Percentiles rank a stretch among this genome's conserved stretches.
Conservation (phyloP, 2,329 filamentous ascomycete genomes). For the Colletotrichum karsti region DNA sequence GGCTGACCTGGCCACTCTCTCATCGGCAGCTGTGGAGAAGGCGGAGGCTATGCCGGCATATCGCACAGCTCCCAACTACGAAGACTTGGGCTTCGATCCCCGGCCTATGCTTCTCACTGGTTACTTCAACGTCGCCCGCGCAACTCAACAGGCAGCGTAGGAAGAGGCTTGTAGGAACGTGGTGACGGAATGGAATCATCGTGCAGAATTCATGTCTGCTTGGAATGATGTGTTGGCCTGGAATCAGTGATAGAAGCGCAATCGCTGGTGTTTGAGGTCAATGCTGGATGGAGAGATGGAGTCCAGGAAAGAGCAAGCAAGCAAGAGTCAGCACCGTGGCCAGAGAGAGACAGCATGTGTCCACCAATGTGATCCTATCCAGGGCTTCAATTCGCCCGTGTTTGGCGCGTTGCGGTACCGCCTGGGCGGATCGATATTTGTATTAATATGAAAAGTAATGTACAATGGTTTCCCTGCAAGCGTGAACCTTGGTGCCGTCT, state of each 20-base stretch:
- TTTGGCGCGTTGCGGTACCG: neutral
- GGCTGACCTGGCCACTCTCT: conserved; percentile 60
- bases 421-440: neutral
- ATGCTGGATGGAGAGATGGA: too few species aligned
- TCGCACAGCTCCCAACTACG: conserved; percentile 41
- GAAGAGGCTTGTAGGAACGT: neutral
- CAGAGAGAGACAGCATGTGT: neutral
- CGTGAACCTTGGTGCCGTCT: neutral
- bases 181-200: neutral
- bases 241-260: too few species aligned
- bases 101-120: conserved; percentile 45
- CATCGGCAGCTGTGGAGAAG: conserved; percentile 30
- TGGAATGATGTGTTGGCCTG: too few species aligned
- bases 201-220: neutral
- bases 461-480: neutral
- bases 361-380: neutral
- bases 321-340: neutral
- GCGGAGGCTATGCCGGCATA: conserved; percentile 33
- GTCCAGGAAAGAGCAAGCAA: neutral
- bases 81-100: conserved; percentile 52
- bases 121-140: conserved; percentile 41
- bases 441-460: conserved; percentile 13
- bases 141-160: conserved; percentile 22
- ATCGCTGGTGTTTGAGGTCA: too few species aligned
- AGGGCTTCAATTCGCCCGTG: neutral